Evolutionary conservation across 1,284 basidiomycete species (phyloP).

Genomic region (Sparassis latifolia): DNA sequence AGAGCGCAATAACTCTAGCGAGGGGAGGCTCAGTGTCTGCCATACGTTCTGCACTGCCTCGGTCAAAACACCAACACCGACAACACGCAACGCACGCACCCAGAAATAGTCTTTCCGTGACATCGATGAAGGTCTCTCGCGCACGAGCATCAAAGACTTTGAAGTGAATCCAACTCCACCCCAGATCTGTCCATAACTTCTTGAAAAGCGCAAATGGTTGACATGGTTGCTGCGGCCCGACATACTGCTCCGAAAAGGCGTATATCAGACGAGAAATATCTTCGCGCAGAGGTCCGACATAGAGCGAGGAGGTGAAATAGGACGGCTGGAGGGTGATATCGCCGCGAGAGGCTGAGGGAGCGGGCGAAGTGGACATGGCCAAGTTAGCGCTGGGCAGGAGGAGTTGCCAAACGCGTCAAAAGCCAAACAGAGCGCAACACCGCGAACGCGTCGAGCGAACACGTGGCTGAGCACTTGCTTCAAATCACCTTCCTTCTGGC

Average conservation of each 20-base stretch:
- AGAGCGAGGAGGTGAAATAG: constrained; percentile 72
- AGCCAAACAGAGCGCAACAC: neutral
- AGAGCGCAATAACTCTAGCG: constrained; percentile 49
- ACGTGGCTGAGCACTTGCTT: neutral
- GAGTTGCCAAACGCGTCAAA: neutral
- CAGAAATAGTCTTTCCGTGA: constrained; percentile 55
- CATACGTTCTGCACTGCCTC: constrained; percentile 41
- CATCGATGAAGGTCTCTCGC: constrained; percentile 51
- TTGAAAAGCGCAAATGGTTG: constrained; percentile 67
- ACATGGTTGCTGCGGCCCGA: constrained; percentile 17
- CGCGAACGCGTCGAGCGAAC: neutral
- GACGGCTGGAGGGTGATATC: constrained; percentile 59
- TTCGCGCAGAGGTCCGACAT: constrained; percentile 55
- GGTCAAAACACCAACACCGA: constrained; percentile 2
- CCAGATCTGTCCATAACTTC: constrained; percentile 52
- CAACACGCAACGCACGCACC: constrained; percentile 36
- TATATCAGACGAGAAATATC: constrained; percentile 51
- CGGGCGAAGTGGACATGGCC: constrained; percentile 34
- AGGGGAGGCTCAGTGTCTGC: constrained; percentile 41
- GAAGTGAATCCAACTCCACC: constrained; percentile 71
- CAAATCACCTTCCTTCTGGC: too few relatives aligned
- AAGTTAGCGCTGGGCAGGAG: too few relatives aligned
- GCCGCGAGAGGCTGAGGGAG: constrained; percentile 43
- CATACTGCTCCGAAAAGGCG: constrained; percentile 42
- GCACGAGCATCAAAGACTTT: constrained; percentile 59